Evolutionary conservation across 1,284 basidiomycete genomes (phyloP).

Genomic region (Malassezia psittaci): DNA sequence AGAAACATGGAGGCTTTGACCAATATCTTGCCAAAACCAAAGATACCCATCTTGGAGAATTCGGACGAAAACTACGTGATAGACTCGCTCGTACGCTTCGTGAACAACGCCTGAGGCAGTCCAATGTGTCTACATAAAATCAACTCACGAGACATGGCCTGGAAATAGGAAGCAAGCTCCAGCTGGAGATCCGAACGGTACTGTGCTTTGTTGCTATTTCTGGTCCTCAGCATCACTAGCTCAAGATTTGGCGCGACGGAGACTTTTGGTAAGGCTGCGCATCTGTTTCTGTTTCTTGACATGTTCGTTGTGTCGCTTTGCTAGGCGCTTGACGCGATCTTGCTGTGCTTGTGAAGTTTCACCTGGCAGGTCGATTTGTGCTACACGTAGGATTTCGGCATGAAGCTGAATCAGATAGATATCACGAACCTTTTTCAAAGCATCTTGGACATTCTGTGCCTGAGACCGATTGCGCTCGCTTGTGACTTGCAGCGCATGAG

Average conservation of each 20-base stretch:
- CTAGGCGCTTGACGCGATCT: constrained; percentile 8
- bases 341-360: constrained; percentile 15
- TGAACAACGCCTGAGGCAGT: constrained; percentile 7
- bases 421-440: constrained; percentile 16
- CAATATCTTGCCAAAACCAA: constrained; percentile 34
- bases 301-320: constrained; percentile 6
- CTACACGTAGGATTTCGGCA: constrained; percentile 14
- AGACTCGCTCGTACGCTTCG: constrained; percentile 19
- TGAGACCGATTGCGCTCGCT: constrained; percentile 16
- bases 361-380: constrained; percentile 6
- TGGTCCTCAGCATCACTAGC: too few species aligned
- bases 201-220: too few species aligned
- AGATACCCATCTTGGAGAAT: constrained; percentile 29
- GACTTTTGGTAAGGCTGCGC: constrained; percentile 19
- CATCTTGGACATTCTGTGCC: constrained; percentile 18
- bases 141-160: too few species aligned
- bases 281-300: constrained; percentile 14
- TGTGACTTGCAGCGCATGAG: constrained; percentile 12
- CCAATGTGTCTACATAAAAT: not conserved
- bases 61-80: constrained; percentile 34
- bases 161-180: too few species aligned
- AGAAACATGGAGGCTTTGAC: constrained; percentile 42
- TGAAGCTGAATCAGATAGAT: constrained; percentile 11
- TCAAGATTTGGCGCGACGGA: constrained; percentile 13
- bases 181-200: too few species aligned